Evolutionary conservation across 2,329 filamentous ascomycete genomes (phyloP).

Genomic region (Lasiodiplodia sp.): DNA sequence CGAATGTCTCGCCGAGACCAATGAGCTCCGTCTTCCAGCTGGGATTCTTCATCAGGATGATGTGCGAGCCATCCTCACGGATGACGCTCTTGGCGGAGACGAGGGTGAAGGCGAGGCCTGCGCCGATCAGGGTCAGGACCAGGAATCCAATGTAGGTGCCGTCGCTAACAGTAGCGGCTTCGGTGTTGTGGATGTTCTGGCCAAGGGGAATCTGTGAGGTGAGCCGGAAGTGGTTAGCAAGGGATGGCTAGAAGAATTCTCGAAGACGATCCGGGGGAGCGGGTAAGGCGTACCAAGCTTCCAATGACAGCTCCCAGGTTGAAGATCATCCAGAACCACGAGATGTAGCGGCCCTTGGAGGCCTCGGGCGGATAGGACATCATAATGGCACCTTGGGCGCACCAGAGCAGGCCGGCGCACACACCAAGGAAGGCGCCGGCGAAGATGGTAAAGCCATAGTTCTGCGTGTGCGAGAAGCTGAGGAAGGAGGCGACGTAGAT

Average conservation of each 20-base stretch:
- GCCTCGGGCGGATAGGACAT: constrained; percentile 86
- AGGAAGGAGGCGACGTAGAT: constrained; percentile 77
- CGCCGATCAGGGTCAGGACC: constrained; percentile 78
- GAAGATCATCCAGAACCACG: constrained; percentile 94
- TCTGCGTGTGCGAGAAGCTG: constrained; percentile 71
- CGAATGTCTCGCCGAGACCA: constrained; percentile 77
- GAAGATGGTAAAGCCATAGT: constrained; percentile 76
- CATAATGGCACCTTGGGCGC: constrained; percentile 84
- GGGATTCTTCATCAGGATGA: constrained; percentile 91
- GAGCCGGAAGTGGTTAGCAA: constrained; percentile 23
- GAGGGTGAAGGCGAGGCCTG: constrained; percentile 72
- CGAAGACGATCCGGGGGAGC: constrained; percentile 32
- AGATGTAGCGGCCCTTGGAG: constrained; percentile 87
- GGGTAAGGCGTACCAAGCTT: constrained; percentile 62
- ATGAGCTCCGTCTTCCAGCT: constrained; percentile 81
- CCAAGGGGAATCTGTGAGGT: constrained; percentile 69
- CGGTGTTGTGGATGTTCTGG: constrained; percentile 70
- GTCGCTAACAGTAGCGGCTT: constrained; percentile 64
- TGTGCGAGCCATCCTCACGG: constrained; percentile 76
- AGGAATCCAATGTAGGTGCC: constrained; percentile 91
- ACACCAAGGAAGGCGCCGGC: constrained; percentile 78
- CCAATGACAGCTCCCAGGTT: constrained; percentile 91
- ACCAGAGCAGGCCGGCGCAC: constrained; percentile 82
- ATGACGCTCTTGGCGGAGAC: constrained; percentile 75
- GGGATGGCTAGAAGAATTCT: constrained; percentile 26